These are phyloP conservation scores for Litchi chinensis DNA, from an alignment of 345 rosid species.

Conservation along the genomic window DNA sequence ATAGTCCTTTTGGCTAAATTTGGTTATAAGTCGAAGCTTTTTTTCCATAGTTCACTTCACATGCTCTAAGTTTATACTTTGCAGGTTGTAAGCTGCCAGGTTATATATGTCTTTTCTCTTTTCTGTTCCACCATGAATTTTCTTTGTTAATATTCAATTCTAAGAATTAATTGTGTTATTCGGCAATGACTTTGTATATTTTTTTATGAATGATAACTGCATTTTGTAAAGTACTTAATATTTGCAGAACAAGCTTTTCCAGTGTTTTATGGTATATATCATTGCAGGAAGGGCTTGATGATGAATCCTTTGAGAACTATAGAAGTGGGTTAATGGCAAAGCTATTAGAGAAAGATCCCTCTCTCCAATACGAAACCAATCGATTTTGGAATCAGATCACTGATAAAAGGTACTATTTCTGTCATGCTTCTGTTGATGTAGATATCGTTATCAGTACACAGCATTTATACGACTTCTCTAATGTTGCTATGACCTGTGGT, in stretches of 20 bases:
- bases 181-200: neutral
- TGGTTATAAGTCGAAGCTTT: neutral
- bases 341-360: slow-evolving; percentile 89
- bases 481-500: neutral
- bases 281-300: slow-evolving; percentile 75
- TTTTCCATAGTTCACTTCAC: neutral
- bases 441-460: neutral
- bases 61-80: neutral
- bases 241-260: neutral
- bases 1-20: neutral
- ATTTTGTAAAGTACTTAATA: neutral
- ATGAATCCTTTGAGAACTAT: slow-evolving; percentile 71
- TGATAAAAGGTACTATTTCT: slow-evolving; percentile 66
- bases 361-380: slow-evolving; percentile 72
- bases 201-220: neutral
- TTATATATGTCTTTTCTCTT: neutral
- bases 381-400: slow-evolving; percentile 85
- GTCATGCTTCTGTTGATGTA: slow-evolving; percentile 10
- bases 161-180: neutral
- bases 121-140: neutral
- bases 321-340: slow-evolving; percentile 74
- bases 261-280: neutral
- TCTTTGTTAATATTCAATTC: neutral
- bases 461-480: neutral
- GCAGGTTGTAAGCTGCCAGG: neutral